A percentile compares a stretch with the other conserved stretches of the same genome.
These are phyloP conservation scores for Saccharomyces cerevisiae DNA, from an alignment of 805 yeast genomes.

Conservation along the genomic window DNA sequence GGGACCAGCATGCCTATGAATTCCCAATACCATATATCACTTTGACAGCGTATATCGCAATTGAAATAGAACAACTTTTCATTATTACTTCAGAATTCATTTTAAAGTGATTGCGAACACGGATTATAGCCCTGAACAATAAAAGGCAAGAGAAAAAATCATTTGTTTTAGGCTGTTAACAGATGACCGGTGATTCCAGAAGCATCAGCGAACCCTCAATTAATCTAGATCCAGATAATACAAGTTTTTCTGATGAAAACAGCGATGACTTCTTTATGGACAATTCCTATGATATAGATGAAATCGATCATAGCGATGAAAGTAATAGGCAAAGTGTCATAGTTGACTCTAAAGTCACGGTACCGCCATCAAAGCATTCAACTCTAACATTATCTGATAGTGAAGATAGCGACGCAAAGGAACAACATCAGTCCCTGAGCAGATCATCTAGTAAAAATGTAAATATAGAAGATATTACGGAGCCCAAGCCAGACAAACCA, in stretches of 20 bases:
- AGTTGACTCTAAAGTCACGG: neutral
- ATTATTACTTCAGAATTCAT: neutral
- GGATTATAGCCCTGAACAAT: neutral
- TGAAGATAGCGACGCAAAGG: neutral
- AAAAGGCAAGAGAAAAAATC: neutral
- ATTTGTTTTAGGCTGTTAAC: neutral
- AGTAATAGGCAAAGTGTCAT: neutral
- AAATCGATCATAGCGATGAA: neutral
- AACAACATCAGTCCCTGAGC: neutral
- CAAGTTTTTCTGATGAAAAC: neutral
- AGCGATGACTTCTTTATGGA: conserved; percentile 11
- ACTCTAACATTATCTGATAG: neutral
- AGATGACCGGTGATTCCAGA: neutral
- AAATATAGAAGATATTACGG: neutral
- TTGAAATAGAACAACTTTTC: neutral
- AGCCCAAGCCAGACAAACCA: neutral
- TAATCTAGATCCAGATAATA: neutral
- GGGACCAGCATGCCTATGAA: neutral
- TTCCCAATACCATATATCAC: neutral
- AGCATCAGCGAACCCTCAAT: neutral
- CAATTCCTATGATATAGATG: conserved; percentile 3
- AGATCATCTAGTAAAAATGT: neutral
- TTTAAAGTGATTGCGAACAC: neutral
- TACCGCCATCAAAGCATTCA: neutral
- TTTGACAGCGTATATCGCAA: neutral